Percentiles rank a stretch among this genome's conserved stretches.
phyloP scores from a whole-genome alignment of 305 asterid genomes.

The Solanum hybrid region DNA sequence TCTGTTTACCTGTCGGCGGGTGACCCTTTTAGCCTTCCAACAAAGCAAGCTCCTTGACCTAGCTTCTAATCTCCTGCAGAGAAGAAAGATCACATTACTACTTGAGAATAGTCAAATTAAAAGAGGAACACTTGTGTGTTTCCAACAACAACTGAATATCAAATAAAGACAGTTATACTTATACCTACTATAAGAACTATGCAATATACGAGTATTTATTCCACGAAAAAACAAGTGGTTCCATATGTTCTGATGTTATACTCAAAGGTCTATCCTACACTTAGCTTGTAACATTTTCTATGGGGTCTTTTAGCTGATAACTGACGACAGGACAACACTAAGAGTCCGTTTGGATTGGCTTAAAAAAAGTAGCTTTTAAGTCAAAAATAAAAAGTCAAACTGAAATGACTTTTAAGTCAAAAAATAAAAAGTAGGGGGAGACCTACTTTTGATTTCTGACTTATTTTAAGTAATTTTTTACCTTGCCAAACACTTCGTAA shows the following conservation, averaged over 20 bases:
- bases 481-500: no score
- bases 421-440: no score
- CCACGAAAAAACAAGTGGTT: neutral
- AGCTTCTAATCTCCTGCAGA: slow-evolving; percentile 46
- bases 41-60: slow-evolving; percentile 46
- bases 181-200: neutral
- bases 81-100: neutral
- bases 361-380: no score
- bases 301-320: neutral
- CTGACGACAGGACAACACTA: neutral
- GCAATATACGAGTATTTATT: neutral
- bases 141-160: neutral
- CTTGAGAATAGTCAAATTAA: neutral
- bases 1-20: slow-evolving; percentile 35
- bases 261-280: neutral
- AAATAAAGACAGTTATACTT: neutral
- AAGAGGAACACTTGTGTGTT: neutral
- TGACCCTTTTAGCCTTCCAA: slow-evolving; percentile 33
- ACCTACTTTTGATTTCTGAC: no score
- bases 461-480: no score
- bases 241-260: neutral
- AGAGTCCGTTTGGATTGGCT: no score
- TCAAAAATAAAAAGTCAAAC: no score
- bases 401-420: no score
- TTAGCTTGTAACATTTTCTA: neutral